Evolutionary conservation across 177 flowering plant species (phyloP).

Genomic region (Vitis hybrid): DNA sequence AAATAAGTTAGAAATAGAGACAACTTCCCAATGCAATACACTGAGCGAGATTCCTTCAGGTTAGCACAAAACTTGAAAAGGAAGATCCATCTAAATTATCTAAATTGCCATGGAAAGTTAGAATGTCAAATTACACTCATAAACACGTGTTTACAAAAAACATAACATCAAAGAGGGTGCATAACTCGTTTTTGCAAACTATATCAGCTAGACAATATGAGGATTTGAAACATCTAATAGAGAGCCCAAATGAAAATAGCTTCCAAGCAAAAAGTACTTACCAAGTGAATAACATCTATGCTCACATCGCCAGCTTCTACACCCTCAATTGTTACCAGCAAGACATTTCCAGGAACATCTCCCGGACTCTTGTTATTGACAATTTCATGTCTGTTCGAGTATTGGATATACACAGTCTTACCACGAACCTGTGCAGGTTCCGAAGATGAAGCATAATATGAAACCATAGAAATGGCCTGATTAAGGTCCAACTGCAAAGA

Average conservation of each 20-base stretch:
- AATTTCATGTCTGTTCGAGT: slow-evolving; percentile 86
- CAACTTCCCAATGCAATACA: no score
- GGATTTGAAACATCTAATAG: background rate
- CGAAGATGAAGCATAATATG: slow-evolving; percentile 86
- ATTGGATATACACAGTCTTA: slow-evolving; percentile 85
- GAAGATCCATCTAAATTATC: no score
- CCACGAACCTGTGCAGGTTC: slow-evolving; percentile 94
- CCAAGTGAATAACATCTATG: slow-evolving; percentile 92
- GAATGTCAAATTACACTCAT: no score
- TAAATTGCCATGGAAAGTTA: no score
- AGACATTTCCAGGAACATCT: slow-evolving; percentile 87
- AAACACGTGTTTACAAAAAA: no score
- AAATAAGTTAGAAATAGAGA: background rate
- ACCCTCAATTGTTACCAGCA: slow-evolving; percentile 88
- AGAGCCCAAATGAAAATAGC: background rate
- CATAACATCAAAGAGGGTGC: no score
- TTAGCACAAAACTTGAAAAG: no score
- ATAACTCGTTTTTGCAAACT: no score
- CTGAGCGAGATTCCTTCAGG: no score
- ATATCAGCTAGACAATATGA: no score
- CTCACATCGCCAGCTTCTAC: slow-evolving; percentile 91
- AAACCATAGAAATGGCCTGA: slow-evolving; percentile 86
- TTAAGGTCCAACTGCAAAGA: slow-evolving; percentile 66
- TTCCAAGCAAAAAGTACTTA: slow-evolving; percentile 30
- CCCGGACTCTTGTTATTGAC: slow-evolving; percentile 87